A percentile compares a stretch with the other conserved stretches of the same genome.
These are phyloP conservation scores for Citropsis articulata DNA, from an alignment of 345 rosid species.

Conservation along the genomic window DNA sequence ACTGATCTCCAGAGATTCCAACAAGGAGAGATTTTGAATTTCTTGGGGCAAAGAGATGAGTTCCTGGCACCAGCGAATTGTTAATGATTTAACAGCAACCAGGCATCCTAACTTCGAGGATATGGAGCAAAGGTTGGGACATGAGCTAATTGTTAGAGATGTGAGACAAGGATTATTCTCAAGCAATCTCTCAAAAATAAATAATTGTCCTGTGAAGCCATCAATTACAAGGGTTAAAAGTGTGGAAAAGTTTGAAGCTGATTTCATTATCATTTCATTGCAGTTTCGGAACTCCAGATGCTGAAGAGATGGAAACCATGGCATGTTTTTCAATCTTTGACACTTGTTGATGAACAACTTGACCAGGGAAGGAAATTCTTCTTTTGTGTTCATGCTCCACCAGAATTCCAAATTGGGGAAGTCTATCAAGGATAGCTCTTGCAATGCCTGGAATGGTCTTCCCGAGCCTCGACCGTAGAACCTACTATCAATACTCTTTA, in stretches of 20 bases:
- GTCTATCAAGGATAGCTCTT: background rate
- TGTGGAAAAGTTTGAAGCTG: constrained; percentile 1
- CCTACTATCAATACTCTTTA: background rate
- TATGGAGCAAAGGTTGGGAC: background rate
- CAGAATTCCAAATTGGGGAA: constrained; percentile 15
- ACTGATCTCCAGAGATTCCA: constrained; percentile 19
- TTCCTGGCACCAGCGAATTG: constrained; percentile 13
- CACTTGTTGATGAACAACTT: constrained; percentile 9
- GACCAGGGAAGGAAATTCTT: constrained; percentile 4
- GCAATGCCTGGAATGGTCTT: constrained; percentile 4
- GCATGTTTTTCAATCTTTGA: constrained; percentile 3
- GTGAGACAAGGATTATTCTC: constrained; percentile 8
- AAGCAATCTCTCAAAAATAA: background rate
- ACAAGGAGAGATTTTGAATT: constrained; percentile 8
- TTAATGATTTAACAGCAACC: background rate
- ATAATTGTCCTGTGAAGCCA: background rate
- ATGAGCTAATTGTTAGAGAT: constrained; percentile 5
- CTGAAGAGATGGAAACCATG: constrained; percentile 9
- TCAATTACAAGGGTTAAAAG: constrained; percentile 3
- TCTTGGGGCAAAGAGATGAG: constrained; percentile 12
- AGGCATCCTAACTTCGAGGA: background rate
- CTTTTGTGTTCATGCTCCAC: background rate
- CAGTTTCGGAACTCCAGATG: constrained; percentile 9
- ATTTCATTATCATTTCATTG: background rate
- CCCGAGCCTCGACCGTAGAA: constrained; percentile 6